A percentile compares a stretch with the other conserved stretches of the same genome.
Conservation (phyloP, 768 basidiomycete genomes). For the Amanita pallidorosea region DNA sequence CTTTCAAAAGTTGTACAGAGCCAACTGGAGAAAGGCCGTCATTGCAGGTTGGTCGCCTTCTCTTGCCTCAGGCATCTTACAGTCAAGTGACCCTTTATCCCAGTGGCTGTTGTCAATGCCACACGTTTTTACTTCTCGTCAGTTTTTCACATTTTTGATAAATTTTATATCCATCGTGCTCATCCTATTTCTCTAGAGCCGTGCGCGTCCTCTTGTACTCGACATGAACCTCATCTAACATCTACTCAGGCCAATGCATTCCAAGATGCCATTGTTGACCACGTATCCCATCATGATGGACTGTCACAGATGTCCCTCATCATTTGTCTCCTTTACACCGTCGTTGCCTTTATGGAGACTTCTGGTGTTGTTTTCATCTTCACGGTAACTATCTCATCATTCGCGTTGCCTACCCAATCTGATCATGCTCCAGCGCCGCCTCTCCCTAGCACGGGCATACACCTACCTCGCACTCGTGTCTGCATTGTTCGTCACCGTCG, state of each 20-base stretch:
- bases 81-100: background rate
- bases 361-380: slow-evolving; percentile 3
- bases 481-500: slow-evolving; percentile 22
- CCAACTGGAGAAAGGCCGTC: slow-evolving; percentile 30
- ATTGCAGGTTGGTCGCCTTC: slow-evolving; percentile 21
- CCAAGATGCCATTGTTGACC: slow-evolving; percentile 24
- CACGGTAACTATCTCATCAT: slow-evolving; percentile 11
- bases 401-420: background rate
- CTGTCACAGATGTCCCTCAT: slow-evolving; percentile 25
- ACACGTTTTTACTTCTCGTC: slow-evolving; percentile 27
- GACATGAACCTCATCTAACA: background rate
- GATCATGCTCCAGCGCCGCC: slow-evolving; percentile 13
- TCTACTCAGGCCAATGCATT: slow-evolving; percentile 20
- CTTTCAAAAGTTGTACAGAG: slow-evolving; percentile 24
- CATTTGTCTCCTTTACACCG: slow-evolving; percentile 18
- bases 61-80: background rate
- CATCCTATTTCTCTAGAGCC: slow-evolving; percentile 11
- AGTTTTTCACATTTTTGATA: slow-evolving; percentile 8
- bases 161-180: background rate
- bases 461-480: slow-evolving; percentile 19
- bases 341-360: slow-evolving; percentile 2
- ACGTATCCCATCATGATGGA: slow-evolving; percentile 18
- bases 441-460: slow-evolving; percentile 12
- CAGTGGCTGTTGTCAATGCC: slow-evolving; percentile 29
- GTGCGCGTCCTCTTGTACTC: slow-evolving; percentile 9